A percentile compares a stretch with the other conserved stretches of the same genome.
Evolutionary conservation across 345 rosid species (phyloP).

Genomic region (Populus euphratica): DNA sequence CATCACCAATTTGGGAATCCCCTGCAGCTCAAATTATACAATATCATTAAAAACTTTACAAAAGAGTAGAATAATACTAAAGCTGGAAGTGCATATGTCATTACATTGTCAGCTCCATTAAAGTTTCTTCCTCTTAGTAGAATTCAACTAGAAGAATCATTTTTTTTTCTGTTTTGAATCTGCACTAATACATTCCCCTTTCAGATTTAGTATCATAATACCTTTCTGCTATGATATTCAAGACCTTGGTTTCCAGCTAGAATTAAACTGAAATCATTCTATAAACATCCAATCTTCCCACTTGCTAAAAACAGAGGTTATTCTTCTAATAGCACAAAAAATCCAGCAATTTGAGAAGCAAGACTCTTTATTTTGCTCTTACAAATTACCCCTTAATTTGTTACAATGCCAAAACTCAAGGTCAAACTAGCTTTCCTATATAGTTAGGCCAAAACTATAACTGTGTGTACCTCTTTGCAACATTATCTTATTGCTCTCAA

Average conservation of each 20-base stretch:
- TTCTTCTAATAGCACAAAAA: not conserved
- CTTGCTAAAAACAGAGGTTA: not conserved
- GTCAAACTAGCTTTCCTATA: not conserved
- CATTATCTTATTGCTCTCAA: not conserved
- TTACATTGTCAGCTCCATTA: not conserved
- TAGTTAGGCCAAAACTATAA: too few relatives aligned
- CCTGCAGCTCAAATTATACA: slow-evolving; percentile 34
- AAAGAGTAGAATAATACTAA: not conserved
- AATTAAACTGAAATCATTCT: not conserved
- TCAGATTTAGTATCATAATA: not conserved
- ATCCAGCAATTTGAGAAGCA: not conserved
- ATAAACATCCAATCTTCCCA: not conserved
- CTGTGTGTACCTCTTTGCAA: not conserved
- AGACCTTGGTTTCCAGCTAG: not conserved
- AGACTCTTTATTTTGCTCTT: not conserved
- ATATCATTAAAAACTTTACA: not conserved
- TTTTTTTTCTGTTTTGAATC: not conserved
- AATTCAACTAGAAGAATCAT: not conserved
- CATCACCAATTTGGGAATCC: slow-evolving; percentile 54
- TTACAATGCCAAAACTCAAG: not conserved
- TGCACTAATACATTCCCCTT: not conserved
- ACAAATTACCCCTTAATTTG: not conserved
- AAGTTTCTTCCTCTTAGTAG: not conserved
- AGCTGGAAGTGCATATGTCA: not conserved
- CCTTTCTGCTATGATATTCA: not conserved